phyloP scores from a whole-genome alignment of 177 flowering plant genomes.

The Tripterygium wilfordii region DNA sequence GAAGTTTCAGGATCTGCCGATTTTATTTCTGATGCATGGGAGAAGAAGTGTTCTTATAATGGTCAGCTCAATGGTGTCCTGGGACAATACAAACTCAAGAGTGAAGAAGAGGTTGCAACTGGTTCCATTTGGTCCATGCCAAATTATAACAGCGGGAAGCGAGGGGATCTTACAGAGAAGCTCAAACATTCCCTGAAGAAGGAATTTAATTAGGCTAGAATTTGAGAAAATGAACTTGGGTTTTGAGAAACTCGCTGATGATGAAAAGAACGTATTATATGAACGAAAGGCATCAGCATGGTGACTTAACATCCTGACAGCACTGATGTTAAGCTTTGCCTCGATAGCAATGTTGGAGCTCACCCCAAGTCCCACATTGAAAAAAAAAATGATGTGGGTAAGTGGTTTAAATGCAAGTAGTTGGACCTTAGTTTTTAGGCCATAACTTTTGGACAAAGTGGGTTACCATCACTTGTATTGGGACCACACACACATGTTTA shows the following conservation, averaged over 20 bases:
- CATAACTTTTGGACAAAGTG: too few species aligned
- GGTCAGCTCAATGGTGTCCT: slow-evolving; percentile 58
- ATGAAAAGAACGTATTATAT: slow-evolving; percentile 47
- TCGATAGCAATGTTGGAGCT: too few species aligned
- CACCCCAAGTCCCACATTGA: too few species aligned
- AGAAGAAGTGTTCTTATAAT: slow-evolving; percentile 68
- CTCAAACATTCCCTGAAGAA: slow-evolving; percentile 69
- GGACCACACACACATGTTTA: too few species aligned
- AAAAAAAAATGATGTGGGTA: too few species aligned
- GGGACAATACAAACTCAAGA: slow-evolving; percentile 66
- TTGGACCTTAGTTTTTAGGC: too few species aligned
- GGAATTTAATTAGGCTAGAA: slow-evolving; percentile 54
- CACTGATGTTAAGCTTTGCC: slow-evolving; percentile 67
- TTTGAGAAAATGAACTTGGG: slow-evolving; percentile 50
- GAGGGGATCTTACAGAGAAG: slow-evolving; percentile 79
- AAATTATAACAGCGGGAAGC: slow-evolving; percentile 61
- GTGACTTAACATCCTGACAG: slow-evolving; percentile 69
- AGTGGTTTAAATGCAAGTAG: too few species aligned
- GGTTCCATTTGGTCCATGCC: slow-evolving; percentile 96
- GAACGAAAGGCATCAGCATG: slow-evolving; percentile 94
- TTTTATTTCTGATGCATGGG: slow-evolving; percentile 72
- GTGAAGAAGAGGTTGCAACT: slow-evolving; percentile 88
- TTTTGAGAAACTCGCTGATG: slow-evolving; percentile 32
- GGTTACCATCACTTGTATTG: too few species aligned
- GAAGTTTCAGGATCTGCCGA: slow-evolving; percentile 50